These are phyloP conservation scores for Fusarium liriodendri DNA, from an alignment of 2,329 filamentous ascomycete species.

Conservation along the genomic window DNA sequence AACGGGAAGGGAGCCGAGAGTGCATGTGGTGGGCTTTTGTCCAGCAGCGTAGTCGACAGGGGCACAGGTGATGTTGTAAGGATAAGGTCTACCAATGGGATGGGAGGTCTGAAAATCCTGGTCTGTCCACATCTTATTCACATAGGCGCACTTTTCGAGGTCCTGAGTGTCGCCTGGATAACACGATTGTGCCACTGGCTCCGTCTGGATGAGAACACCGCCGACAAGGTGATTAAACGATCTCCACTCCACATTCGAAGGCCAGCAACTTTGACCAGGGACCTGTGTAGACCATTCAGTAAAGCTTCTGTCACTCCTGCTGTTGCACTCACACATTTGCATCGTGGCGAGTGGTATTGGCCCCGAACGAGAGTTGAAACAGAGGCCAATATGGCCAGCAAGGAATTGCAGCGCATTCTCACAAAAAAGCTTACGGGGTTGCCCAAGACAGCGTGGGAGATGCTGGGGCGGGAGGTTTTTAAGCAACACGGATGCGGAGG, in stretches of 20 bases:
- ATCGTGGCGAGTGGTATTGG: background rate
- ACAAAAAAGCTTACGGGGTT: background rate
- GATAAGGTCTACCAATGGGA: conserved; percentile 32
- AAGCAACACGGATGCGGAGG: background rate
- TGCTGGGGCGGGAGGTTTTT: background rate
- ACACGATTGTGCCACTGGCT: conserved; percentile 29
- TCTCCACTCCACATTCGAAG: conserved; percentile 10
- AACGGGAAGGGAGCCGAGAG: conserved; percentile 16
- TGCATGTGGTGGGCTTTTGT: conserved; percentile 22
- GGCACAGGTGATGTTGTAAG: conserved; percentile 32
- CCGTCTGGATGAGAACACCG: conserved; percentile 18
- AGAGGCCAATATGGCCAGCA: conserved; percentile 1
- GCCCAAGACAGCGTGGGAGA: background rate
- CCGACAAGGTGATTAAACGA: conserved; percentile 1
- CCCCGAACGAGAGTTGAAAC: background rate
- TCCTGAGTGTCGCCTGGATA: conserved; percentile 24
- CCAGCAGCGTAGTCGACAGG: conserved; percentile 22
- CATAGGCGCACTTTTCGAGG: conserved; percentile 19
- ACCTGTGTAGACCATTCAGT: background rate
- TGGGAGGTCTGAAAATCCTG: conserved; percentile 30
- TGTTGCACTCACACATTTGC: conserved; percentile 25
- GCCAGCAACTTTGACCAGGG: conserved; percentile 30
- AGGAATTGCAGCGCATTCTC: background rate
- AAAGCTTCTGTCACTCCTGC: background rate
- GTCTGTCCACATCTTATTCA: conserved; percentile 33